phyloP scores from a whole-genome alignment of 2,329 filamentous ascomycete genomes.

The Nemania diffusa region DNA sequence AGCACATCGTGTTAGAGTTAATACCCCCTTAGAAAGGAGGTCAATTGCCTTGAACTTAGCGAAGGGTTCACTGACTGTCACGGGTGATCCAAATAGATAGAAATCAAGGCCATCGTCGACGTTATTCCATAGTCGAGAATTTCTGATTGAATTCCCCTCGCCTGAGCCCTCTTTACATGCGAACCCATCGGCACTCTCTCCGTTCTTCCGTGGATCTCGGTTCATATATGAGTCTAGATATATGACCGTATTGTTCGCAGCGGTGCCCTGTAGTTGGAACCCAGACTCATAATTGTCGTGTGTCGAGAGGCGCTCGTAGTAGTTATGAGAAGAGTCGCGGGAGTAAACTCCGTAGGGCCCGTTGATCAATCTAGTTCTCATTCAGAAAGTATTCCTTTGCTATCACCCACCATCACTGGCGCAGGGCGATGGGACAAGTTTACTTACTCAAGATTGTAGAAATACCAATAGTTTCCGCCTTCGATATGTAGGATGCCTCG shows the following conservation, averaged over 20 bases:
- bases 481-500: slow-evolving; percentile 61
- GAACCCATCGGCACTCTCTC: slow-evolving; percentile 62
- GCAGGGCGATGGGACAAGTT: neutral
- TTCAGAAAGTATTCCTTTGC: neutral
- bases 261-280: slow-evolving; percentile 51
- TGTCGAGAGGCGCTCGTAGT: slow-evolving; percentile 51
- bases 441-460: slow-evolving; percentile 52
- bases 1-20: neutral
- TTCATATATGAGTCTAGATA: slow-evolving; percentile 58
- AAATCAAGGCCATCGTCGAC: slow-evolving; percentile 62
- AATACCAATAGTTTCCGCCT: slow-evolving; percentile 57
- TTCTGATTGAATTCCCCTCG: slow-evolving; percentile 57
- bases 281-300: slow-evolving; percentile 52
- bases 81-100: slow-evolving; percentile 53
- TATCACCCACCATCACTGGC: neutral
- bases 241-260: slow-evolving; percentile 53
- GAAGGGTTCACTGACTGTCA: slow-evolving; percentile 48
- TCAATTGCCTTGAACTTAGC: neutral
- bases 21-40: neutral
- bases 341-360: slow-evolving; percentile 53
- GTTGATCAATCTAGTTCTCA: slow-evolving; percentile 46
- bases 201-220: slow-evolving; percentile 61
- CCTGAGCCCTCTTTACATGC: slow-evolving; percentile 59
- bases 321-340: slow-evolving; percentile 52
- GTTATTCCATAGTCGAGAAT: slow-evolving; percentile 61